Conservation (phyloP, 2,329 filamentous ascomycete species). For the Beauveria sp. region DNA sequence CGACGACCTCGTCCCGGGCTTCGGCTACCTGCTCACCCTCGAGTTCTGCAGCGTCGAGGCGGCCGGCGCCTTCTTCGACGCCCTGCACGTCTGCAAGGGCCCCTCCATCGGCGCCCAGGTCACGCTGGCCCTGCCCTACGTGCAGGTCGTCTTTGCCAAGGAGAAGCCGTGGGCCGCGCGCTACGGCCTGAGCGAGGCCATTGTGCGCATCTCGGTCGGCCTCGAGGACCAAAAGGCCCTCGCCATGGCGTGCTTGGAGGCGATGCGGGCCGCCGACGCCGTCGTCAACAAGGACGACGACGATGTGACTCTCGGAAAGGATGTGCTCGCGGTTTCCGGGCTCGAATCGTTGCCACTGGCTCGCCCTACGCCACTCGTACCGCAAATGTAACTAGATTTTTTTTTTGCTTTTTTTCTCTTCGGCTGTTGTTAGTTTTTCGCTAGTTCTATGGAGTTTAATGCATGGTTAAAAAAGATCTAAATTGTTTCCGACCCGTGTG, state of each 20-base stretch:
- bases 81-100: conserved; percentile 39
- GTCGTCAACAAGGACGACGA: not conserved
- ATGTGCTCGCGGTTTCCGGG: not conserved
- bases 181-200: conserved; percentile 31
- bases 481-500: not conserved
- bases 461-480: not conserved
- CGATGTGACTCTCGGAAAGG: not conserved
- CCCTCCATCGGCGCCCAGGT: conserved; percentile 47
- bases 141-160: conserved; percentile 33
- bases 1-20: conserved; percentile 41
- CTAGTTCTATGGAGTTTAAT: not conserved
- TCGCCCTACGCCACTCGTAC: not conserved
- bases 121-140: conserved; percentile 42
- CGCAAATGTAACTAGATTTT: not conserved
- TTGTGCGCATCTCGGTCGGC: conserved; percentile 40
- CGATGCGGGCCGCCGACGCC: not conserved
- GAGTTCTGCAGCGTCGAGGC: conserved; percentile 37
- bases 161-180: conserved; percentile 28
- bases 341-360: not conserved
- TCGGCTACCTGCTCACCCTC: conserved; percentile 47
- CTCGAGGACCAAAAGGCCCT: conserved; percentile 36
- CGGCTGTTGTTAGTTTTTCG: not conserved
- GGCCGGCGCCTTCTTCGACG: conserved; percentile 22
- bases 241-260: not conserved
- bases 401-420: too few species aligned